phyloP scores from a whole-genome alignment of 2,329 filamentous ascomycete species.

The Xylaria sp. region DNA sequence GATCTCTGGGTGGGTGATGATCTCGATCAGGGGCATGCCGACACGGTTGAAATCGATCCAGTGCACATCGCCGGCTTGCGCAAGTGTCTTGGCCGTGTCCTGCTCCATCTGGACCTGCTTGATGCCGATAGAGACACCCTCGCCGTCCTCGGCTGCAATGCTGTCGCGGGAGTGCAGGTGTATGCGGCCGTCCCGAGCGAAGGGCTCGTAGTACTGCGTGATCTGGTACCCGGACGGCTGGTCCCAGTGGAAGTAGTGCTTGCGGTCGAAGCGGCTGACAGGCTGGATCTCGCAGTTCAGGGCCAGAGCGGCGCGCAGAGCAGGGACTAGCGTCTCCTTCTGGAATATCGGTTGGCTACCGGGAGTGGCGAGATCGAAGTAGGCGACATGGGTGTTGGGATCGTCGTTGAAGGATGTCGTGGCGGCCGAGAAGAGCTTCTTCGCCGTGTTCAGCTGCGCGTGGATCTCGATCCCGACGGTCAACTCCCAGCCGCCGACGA shows the following conservation, averaged over 20 bases:
- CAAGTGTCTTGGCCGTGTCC: conserved; percentile 93
- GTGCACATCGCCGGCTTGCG: conserved; percentile 76
- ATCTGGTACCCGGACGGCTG: conserved; percentile 97
- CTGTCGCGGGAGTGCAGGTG: conserved; percentile 79
- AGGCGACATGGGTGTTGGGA: conserved; percentile 87
- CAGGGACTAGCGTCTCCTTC: conserved; percentile 82
- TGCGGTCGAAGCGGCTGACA: conserved; percentile 88
- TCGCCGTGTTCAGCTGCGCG: conserved; percentile 88
- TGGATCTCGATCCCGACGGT: conserved; percentile 98
- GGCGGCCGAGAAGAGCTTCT: conserved; percentile 87
- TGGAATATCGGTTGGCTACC: conserved; percentile 91
- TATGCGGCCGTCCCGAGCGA: conserved; percentile 77
- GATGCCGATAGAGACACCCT: conserved; percentile 79
- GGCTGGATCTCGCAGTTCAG: conserved; percentile 81
- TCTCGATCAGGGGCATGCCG: conserved; percentile 89
- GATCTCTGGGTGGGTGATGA: conserved; percentile 91
- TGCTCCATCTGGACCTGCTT: conserved; percentile 98
- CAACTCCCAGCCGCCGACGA: conserved; percentile 81
- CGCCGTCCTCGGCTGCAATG: conserved; percentile 77
- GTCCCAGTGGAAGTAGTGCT: conserved; percentile 99
- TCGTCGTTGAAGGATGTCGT: conserved; percentile 72
- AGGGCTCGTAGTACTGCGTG: conserved; percentile 88
- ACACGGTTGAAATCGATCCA: conserved; percentile 95
- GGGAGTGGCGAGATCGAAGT: conserved; percentile 89
- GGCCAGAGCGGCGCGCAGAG: conserved; percentile 87